Evolutionary conservation across 164 flowering plant species (phyloP).

Genomic region (Vitis cinerea): DNA sequence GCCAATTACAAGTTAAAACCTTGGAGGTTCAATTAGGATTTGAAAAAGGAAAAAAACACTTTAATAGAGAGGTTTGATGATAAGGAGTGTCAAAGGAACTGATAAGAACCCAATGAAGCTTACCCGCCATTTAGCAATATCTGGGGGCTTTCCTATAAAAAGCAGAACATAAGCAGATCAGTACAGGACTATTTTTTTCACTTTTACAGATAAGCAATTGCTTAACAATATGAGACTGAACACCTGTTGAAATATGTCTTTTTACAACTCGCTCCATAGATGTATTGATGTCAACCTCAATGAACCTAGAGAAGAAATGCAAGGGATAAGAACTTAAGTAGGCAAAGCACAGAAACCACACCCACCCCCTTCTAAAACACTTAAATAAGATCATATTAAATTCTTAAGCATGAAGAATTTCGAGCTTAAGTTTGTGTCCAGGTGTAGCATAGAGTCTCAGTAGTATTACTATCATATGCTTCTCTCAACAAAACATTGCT

Average conservation of each 20-base stretch:
- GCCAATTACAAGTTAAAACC: neutral
- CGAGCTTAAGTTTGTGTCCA: no score
- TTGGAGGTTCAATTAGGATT: neutral
- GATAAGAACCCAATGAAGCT: conserved; percentile 12
- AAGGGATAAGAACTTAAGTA: neutral
- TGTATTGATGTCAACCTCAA: conserved; percentile 71
- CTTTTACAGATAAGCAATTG: no score
- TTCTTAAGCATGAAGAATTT: no score
- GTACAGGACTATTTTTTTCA: no score
- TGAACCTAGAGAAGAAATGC: conserved; percentile 53
- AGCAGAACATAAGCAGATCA: neutral
- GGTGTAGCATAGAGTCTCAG: no score
- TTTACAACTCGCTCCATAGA: conserved; percentile 76
- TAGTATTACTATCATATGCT: no score
- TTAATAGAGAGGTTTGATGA: neutral
- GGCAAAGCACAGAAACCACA: neutral
- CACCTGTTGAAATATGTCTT: conserved; percentile 80
- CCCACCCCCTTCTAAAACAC: no score
- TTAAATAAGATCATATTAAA: no score
- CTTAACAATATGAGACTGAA: neutral
- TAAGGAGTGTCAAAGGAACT: neutral
- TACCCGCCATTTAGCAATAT: conserved; percentile 91
- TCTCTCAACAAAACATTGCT: no score
- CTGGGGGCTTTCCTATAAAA: conserved; percentile 64
- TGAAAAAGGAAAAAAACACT: neutral